Evolutionary conservation across 1,284 basidiomycete genomes (phyloP).

Genomic region (Cutaneotrichosporon sp.): DNA sequence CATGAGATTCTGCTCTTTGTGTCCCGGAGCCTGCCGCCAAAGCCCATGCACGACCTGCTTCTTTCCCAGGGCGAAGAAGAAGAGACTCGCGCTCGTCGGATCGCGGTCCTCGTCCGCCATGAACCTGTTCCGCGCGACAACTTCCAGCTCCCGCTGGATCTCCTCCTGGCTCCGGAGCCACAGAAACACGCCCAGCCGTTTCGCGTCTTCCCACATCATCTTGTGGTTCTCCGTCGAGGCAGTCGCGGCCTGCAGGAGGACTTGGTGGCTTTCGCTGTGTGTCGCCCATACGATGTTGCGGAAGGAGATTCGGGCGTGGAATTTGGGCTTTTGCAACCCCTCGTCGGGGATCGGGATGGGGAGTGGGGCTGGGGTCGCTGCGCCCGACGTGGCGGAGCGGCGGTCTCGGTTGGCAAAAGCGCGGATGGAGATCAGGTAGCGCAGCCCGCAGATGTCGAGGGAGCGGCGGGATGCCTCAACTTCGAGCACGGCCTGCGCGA

Average conservation of each 20-base stretch:
- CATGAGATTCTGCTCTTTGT: constrained; percentile 85
- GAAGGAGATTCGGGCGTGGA: constrained; percentile 52
- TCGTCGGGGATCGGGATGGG: neutral
- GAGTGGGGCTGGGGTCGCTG: constrained; percentile 14
- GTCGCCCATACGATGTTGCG: constrained; percentile 94
- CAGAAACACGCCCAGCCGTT: constrained; percentile 75
- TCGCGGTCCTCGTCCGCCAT: constrained; percentile 78
- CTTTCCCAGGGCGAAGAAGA: constrained; percentile 93
- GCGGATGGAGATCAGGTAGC: constrained; percentile 85
- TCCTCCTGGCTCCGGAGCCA: constrained; percentile 77
- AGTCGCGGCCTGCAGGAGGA: constrained; percentile 67
- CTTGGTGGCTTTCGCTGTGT: constrained; percentile 84
- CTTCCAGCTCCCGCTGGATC: constrained; percentile 73
- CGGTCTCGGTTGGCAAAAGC: constrained; percentile 41
- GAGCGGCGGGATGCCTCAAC: constrained; percentile 80
- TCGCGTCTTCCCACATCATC: constrained; percentile 82
- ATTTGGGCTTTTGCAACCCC: neutral
- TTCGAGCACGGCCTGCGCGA: constrained; percentile 82
- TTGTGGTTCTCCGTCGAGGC: constrained; percentile 66
- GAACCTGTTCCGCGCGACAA: constrained; percentile 88
- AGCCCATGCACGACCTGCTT: constrained; percentile 84
- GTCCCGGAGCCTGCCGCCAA: constrained; percentile 93
- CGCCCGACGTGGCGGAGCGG: constrained; percentile 19
- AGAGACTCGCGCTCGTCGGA: constrained; percentile 80
- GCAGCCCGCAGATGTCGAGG: constrained; percentile 79